Evolutionary conservation across 768 basidiomycete genomes (phyloP).

Genomic region (Ramaria rubella): DNA sequence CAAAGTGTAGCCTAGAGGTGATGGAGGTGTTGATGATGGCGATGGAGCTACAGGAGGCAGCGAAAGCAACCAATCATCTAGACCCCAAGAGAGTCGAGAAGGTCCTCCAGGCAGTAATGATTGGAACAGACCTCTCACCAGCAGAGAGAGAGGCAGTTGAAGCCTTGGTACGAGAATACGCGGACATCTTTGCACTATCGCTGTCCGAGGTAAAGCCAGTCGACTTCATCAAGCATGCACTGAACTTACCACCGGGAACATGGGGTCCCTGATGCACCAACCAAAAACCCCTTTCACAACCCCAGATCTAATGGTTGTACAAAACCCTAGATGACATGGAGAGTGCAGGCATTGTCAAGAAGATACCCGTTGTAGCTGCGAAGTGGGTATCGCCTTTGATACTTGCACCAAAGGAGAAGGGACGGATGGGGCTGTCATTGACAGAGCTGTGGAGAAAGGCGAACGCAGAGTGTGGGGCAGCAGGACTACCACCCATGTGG

Average conservation of each 20-base stretch:
- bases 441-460: constrained; percentile 12
- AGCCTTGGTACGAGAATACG: constrained; percentile 25
- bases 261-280: constrained; percentile 27
- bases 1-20: neutral
- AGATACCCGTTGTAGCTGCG: constrained; percentile 25
- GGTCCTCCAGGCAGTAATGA: constrained; percentile 15
- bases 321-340: constrained; percentile 29
- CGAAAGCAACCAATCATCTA: neutral
- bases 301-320: constrained; percentile 28
- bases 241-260: constrained; percentile 26
- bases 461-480: constrained; percentile 28
- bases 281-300: constrained; percentile 21
- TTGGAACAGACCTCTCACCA: constrained; percentile 27
- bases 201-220: constrained; percentile 33
- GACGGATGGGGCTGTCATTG: constrained; percentile 6
- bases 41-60: neutral
- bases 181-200: constrained; percentile 35
- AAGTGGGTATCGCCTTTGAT: constrained; percentile 30
- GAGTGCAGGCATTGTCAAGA: constrained; percentile 28
- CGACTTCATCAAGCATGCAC: constrained; percentile 24
- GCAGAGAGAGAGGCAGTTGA: constrained; percentile 21
- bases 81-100: constrained; percentile 16
- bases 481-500: constrained; percentile 18
- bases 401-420: constrained; percentile 33
- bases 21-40: neutral